Evolutionary conservation across 2,329 filamentous ascomycete genomes (phyloP).

Genomic region (Coniochaeta sp.): DNA sequence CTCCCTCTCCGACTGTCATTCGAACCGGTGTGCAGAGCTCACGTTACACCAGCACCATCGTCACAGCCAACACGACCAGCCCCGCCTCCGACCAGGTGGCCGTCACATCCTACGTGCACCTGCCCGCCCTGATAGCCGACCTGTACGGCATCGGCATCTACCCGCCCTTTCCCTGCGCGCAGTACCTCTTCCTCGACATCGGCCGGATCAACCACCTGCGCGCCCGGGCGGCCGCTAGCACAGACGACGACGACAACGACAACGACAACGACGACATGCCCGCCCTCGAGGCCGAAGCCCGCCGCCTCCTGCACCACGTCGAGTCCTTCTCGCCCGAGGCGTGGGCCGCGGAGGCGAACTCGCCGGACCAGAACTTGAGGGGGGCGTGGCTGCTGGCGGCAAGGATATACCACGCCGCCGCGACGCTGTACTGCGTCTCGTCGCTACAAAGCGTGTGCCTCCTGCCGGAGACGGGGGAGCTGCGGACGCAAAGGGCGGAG

Average conservation of each 20-base stretch:
- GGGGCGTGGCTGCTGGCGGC: slow-evolving; percentile 10
- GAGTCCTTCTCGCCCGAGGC: slow-evolving; percentile 11
- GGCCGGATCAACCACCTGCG: slow-evolving; percentile 16
- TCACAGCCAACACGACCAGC: slow-evolving; percentile 12
- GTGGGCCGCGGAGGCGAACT: slow-evolving; percentile 7
- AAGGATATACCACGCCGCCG: slow-evolving; percentile 12
- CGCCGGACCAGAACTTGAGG: not conserved
- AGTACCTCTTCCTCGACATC: slow-evolving; percentile 10
- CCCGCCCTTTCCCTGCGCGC: slow-evolving; percentile 14
- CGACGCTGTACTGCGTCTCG: slow-evolving; percentile 15
- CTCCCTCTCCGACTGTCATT: too few relatives aligned
- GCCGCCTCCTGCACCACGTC: slow-evolving; percentile 9
- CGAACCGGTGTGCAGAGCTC: too few relatives aligned
- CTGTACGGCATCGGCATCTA: slow-evolving; percentile 12
- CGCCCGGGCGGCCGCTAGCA: slow-evolving; percentile 3
- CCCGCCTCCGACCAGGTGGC: slow-evolving; percentile 6
- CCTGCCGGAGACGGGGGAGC: not conserved
- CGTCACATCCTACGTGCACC: slow-evolving; percentile 7
- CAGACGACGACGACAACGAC: not conserved
- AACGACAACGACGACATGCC: not conserved
- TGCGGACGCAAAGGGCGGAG: slow-evolving; percentile 1
- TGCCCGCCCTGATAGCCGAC: slow-evolving; percentile 5
- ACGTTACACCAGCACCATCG: slow-evolving; percentile 1
- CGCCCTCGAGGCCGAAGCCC: not conserved
- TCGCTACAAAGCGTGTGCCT: slow-evolving; percentile 5